Evolutionary conservation across 768 basidiomycete genomes (phyloP).

Genomic region (Auriscalpium microsporum): DNA sequence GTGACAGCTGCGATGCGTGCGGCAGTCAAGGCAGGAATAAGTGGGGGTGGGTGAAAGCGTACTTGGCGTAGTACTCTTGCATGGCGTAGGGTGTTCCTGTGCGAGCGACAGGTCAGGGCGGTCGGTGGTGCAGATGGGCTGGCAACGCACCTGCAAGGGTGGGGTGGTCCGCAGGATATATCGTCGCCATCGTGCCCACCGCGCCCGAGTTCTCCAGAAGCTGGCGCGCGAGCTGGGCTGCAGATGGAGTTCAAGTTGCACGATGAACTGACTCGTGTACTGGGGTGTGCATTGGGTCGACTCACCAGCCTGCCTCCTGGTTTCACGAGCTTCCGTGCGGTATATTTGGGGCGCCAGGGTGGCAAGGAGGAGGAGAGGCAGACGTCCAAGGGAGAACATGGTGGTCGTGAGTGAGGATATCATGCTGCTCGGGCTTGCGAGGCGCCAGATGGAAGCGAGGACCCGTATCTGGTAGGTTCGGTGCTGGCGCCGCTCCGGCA

Average conservation of each 20-base stretch:
- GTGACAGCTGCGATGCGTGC: conserved; percentile 31
- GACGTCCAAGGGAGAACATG: too few relatives aligned
- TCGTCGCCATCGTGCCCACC: conserved; percentile 43
- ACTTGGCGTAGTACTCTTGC: conserved; percentile 47
- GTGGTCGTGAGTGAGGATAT: too few relatives aligned
- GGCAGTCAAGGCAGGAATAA: not conserved
- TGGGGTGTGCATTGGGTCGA: not conserved
- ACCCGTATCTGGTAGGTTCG: too few relatives aligned
- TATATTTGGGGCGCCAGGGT: too few relatives aligned
- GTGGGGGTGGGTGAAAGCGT: conserved; percentile 15
- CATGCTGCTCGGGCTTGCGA: too few relatives aligned
- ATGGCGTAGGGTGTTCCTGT: conserved; percentile 40
- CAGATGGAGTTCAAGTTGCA: not conserved
- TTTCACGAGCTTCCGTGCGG: not conserved
- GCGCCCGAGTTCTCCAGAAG: conserved; percentile 33
- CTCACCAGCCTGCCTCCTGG: not conserved
- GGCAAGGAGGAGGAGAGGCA: too few relatives aligned
- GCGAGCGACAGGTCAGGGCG: not conserved
- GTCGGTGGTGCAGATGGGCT: not conserved
- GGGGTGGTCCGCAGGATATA: conserved; percentile 35
- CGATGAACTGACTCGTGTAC: not conserved
- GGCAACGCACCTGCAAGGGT: conserved; percentile 27
- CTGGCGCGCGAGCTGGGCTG: conserved; percentile 36
- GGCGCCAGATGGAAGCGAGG: too few relatives aligned
- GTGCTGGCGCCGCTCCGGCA: too few relatives aligned